Base-by-base conservation (phyloP, 176 grass and related monocot species). In the Carex scoparia region DNA sequence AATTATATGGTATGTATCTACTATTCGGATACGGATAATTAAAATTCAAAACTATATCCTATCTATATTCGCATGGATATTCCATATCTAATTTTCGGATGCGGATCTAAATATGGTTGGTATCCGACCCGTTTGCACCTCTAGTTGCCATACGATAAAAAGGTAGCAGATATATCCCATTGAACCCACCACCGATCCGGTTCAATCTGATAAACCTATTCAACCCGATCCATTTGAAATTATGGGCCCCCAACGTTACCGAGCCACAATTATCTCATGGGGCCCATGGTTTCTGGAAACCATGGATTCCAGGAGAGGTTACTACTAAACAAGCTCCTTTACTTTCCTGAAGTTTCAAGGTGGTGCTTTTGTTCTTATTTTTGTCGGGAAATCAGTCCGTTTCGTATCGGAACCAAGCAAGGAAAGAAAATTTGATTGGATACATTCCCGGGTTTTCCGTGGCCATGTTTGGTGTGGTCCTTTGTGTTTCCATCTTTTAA, bases 311-410 rank as follows among this genome's bases (percentile, higher is more conserved):
- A 23, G 31, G n/a, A 32, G 31, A 12, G 3, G 79, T 81, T 81
- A 61, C 59, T 10, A 60, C 59, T 10, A 60, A 81, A 81, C 18
- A 64, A 46, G 61, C 16, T 65, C 35, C 59, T 11, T 27, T 66
- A 7, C 18, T 82, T 82, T 82, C 79, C 8, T 67, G 37, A 82
- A 82, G 61, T 82, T 82, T 82, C 80, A 67, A 32, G 80, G 2
- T 44, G 38, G 60, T 67, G 37, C 15, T 82, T n/a, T 42, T 62
- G 49, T 82, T 49, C 7, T 46, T 23, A 1, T 48, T 67, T 66
- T 48, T 49, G 80, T 27, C 80, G 49, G 30, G 40, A 60, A 30
- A 32, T 14, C 33, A 35, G 33, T 2, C 63, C 5, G 63, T 83
- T 83, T 69, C 81, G 19, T 28, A 48, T 65, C 33, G 54, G 37